phyloP scores from a whole-genome alignment of 225 moss, liverwort and hornwort genomes.

The Pseudisothecium myosuroides region DNA sequence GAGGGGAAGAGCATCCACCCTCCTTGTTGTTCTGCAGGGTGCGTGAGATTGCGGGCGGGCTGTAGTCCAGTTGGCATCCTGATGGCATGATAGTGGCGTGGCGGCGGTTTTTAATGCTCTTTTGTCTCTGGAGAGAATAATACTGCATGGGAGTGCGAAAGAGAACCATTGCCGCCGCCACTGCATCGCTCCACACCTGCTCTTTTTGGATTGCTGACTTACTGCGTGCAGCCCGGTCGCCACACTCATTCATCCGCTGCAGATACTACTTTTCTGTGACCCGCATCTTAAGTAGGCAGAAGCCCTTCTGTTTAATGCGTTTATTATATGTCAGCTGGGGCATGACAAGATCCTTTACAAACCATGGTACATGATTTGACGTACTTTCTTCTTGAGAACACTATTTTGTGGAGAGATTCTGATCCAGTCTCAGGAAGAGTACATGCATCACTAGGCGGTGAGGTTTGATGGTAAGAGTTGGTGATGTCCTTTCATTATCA shows the following conservation, averaged over 20 bases:
- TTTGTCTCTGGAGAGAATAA: constrained; percentile 21
- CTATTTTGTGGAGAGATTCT: constrained; percentile 17
- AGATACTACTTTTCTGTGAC: constrained; percentile 51
- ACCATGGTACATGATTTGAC: constrained; percentile 1
- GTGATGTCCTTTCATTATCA: constrained; percentile 8
- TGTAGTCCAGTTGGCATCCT: constrained; percentile 91
- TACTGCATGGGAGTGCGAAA: constrained; percentile 55
- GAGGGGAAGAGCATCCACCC: constrained; percentile 62
- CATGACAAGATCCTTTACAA: not conserved
- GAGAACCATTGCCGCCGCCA: constrained; percentile 82
- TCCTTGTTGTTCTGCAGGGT: constrained; percentile 80
- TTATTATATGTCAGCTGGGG: constrained; percentile 4
- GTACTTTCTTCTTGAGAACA: constrained; percentile 9
- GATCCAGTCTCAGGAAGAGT: constrained; percentile 18
- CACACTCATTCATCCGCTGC: constrained; percentile 51
- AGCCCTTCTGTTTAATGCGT: constrained; percentile 1
- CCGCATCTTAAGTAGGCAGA: constrained; percentile 68
- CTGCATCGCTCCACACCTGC: constrained; percentile 73
- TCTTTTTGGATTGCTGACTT: constrained; percentile 90
- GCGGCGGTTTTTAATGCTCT: constrained; percentile 83
- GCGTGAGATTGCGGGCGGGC: constrained; percentile 87
- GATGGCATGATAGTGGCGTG: constrained; percentile 95
- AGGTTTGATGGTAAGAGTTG: constrained; percentile 23
- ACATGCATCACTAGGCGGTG: constrained; percentile 16
- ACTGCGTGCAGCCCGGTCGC: constrained; percentile 85